Evolutionary conservation across 805 yeast species (phyloP), one percentile per base, ranked within the genome.

Genomic region (Yarrowia hollandica): DNA sequence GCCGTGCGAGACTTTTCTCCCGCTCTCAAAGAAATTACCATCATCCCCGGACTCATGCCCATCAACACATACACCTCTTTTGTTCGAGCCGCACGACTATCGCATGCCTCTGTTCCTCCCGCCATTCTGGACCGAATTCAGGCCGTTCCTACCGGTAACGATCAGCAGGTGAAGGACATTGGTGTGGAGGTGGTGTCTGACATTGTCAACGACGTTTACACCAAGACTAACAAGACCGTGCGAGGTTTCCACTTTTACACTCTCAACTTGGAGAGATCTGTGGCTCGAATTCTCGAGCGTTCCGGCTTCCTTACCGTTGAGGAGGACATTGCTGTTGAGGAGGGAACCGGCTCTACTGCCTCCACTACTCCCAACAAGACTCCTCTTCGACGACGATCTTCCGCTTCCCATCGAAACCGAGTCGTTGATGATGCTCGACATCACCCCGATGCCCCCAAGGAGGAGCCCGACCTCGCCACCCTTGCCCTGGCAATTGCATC

Each of bases 231-330:
- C 22, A 81, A 82, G 11, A 74, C 84, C 46, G 75, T 86, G n/a
- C 82, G 81, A 62, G 96, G 97, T 2, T 86, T 87, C 74, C 99
- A 94, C 71, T 90, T 94, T 71, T 94, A 92, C 70, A 88, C 97
- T 0, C 79, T 94, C 64, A 94, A 94, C 69, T 78, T 94, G 69
- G 99, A 94, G 71, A 90, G 90, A 69, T 88, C 96, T 1, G 85
- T 90, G 38, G 97, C 97, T 1, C 86, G 87, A 63, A 84, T 94
- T 38, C 81, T 94, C 5, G 84, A 85, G 55, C 77, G 77, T 26
- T 82, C 90, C 0, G 72, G 78, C 3, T 72, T 84, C 14, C 73
- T 88, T 61, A 68, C 75, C 38, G 34, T 52, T 8, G 44, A 35
- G 26, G 58, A 52, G 23, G 44, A 52, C 11, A 6, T 25, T 8